These are phyloP conservation scores for Boletus rufocinnamomeus DNA, from an alignment of 768 basidiomycete species.

Conservation along the genomic window DNA sequence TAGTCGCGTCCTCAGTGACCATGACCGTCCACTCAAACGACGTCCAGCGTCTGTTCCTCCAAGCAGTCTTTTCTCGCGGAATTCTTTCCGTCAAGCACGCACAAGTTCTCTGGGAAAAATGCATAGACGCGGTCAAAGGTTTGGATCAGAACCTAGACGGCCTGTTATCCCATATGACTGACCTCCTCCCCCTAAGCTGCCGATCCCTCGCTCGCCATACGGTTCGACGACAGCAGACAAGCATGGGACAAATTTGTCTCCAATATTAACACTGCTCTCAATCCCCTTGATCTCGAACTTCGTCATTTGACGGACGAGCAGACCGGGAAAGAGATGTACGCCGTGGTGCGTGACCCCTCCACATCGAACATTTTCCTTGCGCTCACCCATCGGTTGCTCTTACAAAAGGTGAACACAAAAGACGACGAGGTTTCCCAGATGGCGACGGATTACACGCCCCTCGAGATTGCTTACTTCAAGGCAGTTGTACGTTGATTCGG, in stretches of 20 bases:
- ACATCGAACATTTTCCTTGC: neutral
- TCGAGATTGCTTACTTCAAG: slow-evolving; percentile 85
- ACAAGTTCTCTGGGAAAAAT: slow-evolving; percentile 65
- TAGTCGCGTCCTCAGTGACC: neutral
- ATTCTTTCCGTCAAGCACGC: slow-evolving; percentile 66
- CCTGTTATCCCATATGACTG: neutral
- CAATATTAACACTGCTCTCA: slow-evolving; percentile 60
- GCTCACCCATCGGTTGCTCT: neutral
- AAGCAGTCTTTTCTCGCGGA: slow-evolving; percentile 72
- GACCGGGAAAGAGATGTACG: slow-evolving; percentile 63
- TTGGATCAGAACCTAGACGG: slow-evolving; percentile 26
- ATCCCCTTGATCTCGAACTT: slow-evolving; percentile 75
- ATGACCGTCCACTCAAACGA: slow-evolving; percentile 56
- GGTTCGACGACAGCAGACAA: slow-evolving; percentile 41
- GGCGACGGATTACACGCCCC: slow-evolving; percentile 78
- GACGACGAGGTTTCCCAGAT: slow-evolving; percentile 82
- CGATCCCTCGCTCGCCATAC: slow-evolving; percentile 51
- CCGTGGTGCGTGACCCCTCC: slow-evolving; percentile 52
- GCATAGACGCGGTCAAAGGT: slow-evolving; percentile 70
- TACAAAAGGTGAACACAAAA: slow-evolving; percentile 69
- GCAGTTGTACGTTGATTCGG: slow-evolving; percentile 56
- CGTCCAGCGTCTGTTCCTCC: slow-evolving; percentile 76
- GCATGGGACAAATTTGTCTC: slow-evolving; percentile 63
- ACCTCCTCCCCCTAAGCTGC: slow-evolving; percentile 42
- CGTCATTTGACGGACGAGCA: slow-evolving; percentile 62